These are phyloP conservation scores for Botryosphaeria agaves DNA, from an alignment of 2,329 filamentous ascomycete species.

Conservation along the genomic window DNA sequence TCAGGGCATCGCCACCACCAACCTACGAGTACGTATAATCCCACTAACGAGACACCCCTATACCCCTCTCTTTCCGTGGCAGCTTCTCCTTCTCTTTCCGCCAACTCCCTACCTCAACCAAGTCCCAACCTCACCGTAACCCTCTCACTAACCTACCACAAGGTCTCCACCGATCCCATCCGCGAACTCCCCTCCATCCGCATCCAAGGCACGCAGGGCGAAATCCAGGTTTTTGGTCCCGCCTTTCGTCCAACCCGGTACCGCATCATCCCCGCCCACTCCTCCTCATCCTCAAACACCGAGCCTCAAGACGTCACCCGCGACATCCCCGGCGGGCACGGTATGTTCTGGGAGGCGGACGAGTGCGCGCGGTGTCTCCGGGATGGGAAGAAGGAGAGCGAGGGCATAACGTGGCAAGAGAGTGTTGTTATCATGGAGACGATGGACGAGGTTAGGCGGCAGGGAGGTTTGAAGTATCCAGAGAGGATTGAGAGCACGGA, in stretches of 20 bases:
- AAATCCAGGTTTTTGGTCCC: slow-evolving; percentile 63
- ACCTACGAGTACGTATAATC: too few relatives aligned
- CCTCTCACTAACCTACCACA: too few relatives aligned
- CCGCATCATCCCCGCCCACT: slow-evolving; percentile 40
- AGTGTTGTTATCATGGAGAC: slow-evolving; percentile 73
- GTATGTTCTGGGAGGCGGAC: slow-evolving; percentile 83
- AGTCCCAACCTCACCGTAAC: too few relatives aligned
- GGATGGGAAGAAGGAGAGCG: slow-evolving; percentile 63
- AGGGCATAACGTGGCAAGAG: slow-evolving; percentile 53
- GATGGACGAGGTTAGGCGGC: slow-evolving; percentile 51
- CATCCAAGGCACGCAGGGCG: slow-evolving; percentile 65
- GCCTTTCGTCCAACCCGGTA: slow-evolving; percentile 53
- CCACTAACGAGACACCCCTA: too few relatives aligned
- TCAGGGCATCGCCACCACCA: slow-evolving; percentile 48
- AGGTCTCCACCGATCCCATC: slow-evolving; percentile 44
- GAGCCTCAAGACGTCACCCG: too few relatives aligned
- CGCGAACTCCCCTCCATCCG: slow-evolving; percentile 50
- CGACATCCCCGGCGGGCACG: slow-evolving; percentile 54
- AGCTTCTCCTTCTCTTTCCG: slow-evolving; percentile 2
- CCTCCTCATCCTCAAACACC: too few relatives aligned
- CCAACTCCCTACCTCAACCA: too few relatives aligned
- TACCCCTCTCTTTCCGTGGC: slow-evolving; percentile 16
- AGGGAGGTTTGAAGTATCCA: slow-evolving; percentile 45
- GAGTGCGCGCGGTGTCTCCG: slow-evolving; percentile 58
- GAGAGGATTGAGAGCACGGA: slow-evolving; percentile 46